A percentile compares a stretch with the other conserved stretches of the same genome.
Conservation (phyloP, 208 protist species). For the Porcisia deanei region DNA sequence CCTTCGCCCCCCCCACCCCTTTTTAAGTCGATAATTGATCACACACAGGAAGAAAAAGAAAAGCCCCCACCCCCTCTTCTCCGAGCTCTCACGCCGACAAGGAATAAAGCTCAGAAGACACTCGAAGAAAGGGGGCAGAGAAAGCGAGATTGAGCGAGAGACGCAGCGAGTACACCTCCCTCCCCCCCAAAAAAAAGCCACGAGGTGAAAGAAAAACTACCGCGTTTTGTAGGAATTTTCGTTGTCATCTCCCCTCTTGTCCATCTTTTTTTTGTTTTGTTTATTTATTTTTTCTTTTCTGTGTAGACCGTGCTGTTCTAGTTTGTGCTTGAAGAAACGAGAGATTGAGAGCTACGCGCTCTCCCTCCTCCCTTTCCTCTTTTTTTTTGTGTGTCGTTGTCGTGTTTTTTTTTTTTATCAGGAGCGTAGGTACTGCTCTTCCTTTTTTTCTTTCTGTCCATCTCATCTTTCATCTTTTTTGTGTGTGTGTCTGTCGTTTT, state of each 20-base stretch:
- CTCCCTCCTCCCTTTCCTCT: not conserved
- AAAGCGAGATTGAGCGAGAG: constrained; percentile 5
- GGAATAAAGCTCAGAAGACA: not conserved
- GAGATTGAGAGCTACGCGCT: not conserved
- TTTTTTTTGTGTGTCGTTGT: constrained; percentile 1
- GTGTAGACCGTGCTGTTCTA: not conserved
- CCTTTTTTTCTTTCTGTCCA: not conserved
- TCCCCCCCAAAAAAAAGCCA: not conserved
- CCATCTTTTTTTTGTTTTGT: not conserved
- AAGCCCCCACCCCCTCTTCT: too few species aligned
- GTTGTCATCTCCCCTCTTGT: not conserved
- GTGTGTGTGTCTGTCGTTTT: not conserved
- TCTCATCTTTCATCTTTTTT: not conserved
- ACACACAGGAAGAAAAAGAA: too few species aligned
- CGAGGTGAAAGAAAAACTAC: not conserved
- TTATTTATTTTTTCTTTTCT: not conserved
- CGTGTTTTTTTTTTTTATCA: not conserved
- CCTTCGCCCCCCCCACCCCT: not conserved
- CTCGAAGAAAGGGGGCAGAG: not conserved
- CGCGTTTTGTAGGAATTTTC: not conserved
- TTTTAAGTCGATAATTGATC: not conserved
- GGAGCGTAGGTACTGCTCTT: not conserved
- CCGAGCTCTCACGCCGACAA: not conserved
- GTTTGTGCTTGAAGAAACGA: not conserved
- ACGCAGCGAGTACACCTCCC: not conserved